Evolutionary conservation across 352 stramenopile genomes (phyloP).

Genomic region (Peronospora farinosa): DNA sequence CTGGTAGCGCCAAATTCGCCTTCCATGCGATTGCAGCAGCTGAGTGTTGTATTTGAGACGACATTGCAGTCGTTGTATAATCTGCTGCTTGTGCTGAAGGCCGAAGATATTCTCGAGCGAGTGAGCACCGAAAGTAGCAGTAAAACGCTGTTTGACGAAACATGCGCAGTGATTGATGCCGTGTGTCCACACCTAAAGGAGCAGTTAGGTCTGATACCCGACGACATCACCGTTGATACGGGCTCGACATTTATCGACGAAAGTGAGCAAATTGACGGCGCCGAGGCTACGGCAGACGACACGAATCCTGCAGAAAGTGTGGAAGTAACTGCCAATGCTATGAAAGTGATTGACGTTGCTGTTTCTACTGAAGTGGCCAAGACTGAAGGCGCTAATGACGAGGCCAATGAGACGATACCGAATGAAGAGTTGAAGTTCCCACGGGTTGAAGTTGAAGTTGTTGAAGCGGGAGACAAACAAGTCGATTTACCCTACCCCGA

Average conservation of each 20-base stretch:
- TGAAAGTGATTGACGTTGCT: slow-evolving; percentile 5
- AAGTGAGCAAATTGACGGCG: slow-evolving; percentile 13
- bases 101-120: slow-evolving; percentile 65
- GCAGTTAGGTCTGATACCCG: slow-evolving; percentile 52
- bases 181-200: slow-evolving; percentile 75
- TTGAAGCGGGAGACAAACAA: slow-evolving; percentile 13
- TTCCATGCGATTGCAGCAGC: slow-evolving; percentile 30
- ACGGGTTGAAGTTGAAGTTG: slow-evolving; percentile 18
- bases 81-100: slow-evolving; percentile 74
- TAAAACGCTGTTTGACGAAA: slow-evolving; percentile 62
- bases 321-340: slow-evolving; percentile 1
- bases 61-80: slow-evolving; percentile 85
- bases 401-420: slow-evolving; percentile 2
- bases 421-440: slow-evolving; percentile 26
- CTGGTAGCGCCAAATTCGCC: slow-evolving; percentile 40
- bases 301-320: not conserved
- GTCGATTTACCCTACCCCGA: not conserved
- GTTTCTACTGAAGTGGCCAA: not conserved
- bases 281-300: slow-evolving; percentile 1
- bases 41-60: slow-evolving; percentile 74
- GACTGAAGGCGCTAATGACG: slow-evolving; percentile 1
- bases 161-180: slow-evolving; percentile 60
- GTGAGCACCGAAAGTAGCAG: slow-evolving; percentile 34
- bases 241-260: slow-evolving; percentile 2
- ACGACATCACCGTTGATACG: slow-evolving; percentile 19